Conservation (phyloP, 139 green algal species). For the Coccomyxa sp. region DNA sequence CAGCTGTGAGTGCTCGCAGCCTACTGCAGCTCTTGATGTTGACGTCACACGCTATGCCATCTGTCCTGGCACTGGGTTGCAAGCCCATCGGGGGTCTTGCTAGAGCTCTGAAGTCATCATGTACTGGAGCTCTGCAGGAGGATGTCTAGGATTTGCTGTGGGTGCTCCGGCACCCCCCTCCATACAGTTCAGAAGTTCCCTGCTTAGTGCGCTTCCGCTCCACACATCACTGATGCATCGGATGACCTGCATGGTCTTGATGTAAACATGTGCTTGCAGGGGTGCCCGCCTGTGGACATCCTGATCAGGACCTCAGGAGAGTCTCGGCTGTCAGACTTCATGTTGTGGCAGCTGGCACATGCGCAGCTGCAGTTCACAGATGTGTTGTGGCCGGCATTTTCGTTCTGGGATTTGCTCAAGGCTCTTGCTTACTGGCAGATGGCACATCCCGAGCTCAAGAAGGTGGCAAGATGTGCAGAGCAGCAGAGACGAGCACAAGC, state of each 20-base stretch:
- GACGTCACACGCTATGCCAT: too few relatives aligned
- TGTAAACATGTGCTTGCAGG: neutral
- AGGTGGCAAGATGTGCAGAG: too few relatives aligned
- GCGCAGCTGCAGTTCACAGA: constrained; percentile 73
- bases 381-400: constrained; percentile 85
- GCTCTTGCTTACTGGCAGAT: constrained; percentile 57
- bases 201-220: too few relatives aligned
- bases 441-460: neutral
- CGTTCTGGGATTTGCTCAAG: constrained; percentile 63
- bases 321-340: constrained; percentile 84
- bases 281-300: constrained; percentile 73
- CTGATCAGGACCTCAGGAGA: constrained; percentile 88
- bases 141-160: neutral
- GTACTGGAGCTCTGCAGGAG: neutral
- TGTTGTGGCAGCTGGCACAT: constrained; percentile 70
- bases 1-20: too few relatives aligned
- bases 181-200: neutral
- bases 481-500: too few relatives aligned
- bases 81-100: neutral
- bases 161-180: neutral
- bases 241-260: too few relatives aligned
- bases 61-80: neutral
- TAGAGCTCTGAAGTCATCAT: neutral
- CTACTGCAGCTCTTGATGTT: too few relatives aligned
- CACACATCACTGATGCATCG: too few relatives aligned